Evolutionary conservation across 768 basidiomycete genomes (phyloP).

Genomic region (Rhodotorula kratochvilovae): DNA sequence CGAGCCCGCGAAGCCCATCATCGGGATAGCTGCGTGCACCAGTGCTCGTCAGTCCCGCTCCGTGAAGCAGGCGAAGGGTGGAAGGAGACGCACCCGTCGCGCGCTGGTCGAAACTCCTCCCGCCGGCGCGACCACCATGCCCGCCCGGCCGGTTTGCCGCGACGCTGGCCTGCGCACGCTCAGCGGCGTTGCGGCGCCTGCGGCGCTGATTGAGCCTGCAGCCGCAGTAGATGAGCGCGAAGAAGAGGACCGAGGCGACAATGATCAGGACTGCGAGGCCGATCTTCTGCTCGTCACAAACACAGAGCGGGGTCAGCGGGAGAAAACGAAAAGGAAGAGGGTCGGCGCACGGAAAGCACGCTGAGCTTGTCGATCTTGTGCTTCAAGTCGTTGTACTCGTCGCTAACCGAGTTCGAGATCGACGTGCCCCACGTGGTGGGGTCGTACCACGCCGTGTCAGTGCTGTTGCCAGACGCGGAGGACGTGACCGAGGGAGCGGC

Average conservation of each 20-base stretch:
- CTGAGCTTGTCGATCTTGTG: neutral
- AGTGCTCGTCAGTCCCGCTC: too few relatives aligned
- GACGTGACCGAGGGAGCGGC: neutral
- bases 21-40: too few relatives aligned
- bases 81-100: too few relatives aligned
- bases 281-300: slow-evolving; percentile 21
- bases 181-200: neutral
- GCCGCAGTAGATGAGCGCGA: slow-evolving; percentile 1
- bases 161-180: neutral
- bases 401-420: neutral
- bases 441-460: neutral
- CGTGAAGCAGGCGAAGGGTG: too few relatives aligned
- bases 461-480: neutral
- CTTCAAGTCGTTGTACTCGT: neutral
- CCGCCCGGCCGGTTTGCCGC: neutral
- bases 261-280: slow-evolving; percentile 10
- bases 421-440: neutral
- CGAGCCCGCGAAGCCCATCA: too few relatives aligned
- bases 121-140: too few relatives aligned
- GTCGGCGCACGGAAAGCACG: neutral
- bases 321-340: too few relatives aligned
- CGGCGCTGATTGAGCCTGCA: slow-evolving; percentile 13
- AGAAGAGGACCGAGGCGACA: neutral
- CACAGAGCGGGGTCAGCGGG: too few relatives aligned
- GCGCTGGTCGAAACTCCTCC: neutral